A percentile compares a stretch with the other conserved stretches of the same genome.
Evolutionary conservation across 768 basidiomycete genomes (phyloP).

Genomic region (Mycena leptocephala): DNA sequence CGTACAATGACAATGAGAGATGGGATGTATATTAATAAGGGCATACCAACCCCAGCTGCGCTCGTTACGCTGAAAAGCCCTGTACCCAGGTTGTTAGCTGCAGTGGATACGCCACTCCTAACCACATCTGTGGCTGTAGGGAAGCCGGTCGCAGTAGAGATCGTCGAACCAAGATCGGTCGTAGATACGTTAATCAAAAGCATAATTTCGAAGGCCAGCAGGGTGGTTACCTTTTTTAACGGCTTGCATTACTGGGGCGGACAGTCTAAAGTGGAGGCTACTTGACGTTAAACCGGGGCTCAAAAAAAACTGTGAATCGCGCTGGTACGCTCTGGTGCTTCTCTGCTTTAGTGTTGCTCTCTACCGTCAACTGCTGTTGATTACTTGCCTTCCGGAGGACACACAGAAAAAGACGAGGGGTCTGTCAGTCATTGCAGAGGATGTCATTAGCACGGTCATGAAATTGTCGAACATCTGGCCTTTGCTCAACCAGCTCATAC

Average conservation of each 20-base stretch:
- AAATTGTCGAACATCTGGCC: slow-evolving; percentile 39
- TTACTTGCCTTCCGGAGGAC: not conserved
- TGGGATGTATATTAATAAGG: too few species aligned
- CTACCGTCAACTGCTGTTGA: slow-evolving; percentile 14
- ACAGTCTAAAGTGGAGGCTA: slow-evolving; percentile 40
- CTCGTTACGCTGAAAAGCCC: too few species aligned
- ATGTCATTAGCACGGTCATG: slow-evolving; percentile 42
- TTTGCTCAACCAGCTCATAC: slow-evolving; percentile 44
- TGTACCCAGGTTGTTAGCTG: too few species aligned
- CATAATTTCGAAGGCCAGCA: slow-evolving; percentile 15
- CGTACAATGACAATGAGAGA: too few species aligned
- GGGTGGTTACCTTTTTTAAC: slow-evolving; percentile 13
- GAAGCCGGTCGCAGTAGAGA: too few species aligned
- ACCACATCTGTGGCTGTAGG: too few species aligned
- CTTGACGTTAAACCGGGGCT: slow-evolving; percentile 28
- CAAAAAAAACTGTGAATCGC: slow-evolving; percentile 43
- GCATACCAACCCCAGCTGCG: too few species aligned
- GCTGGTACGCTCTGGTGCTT: slow-evolving; percentile 43
- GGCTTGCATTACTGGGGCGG: slow-evolving; percentile 51
- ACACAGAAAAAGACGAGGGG: slow-evolving; percentile 27
- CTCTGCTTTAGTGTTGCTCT: slow-evolving; percentile 37
- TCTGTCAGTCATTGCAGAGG: slow-evolving; percentile 37
- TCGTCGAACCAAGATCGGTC: too few species aligned
- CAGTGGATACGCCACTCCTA: too few species aligned
- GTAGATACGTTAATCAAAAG: slow-evolving; percentile 38